Evolutionary conservation across 257 asterid species (phyloP), one percentile per base, ranked within the genome.

Genomic region (Capsicum rhomboideum): DNA sequence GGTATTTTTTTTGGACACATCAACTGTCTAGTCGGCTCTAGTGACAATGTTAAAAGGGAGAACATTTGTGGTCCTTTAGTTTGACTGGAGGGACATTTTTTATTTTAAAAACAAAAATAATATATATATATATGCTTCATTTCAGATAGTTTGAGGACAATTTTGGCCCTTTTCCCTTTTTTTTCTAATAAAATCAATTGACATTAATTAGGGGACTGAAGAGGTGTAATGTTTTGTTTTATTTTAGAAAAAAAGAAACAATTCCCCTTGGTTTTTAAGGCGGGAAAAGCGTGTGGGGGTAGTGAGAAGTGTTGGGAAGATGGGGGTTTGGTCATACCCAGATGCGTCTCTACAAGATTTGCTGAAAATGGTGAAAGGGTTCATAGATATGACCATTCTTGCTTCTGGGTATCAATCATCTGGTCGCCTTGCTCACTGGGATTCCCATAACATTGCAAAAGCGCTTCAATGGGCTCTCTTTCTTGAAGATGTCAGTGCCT

Each of bases 321-420:
- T 82, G 84, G 79, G 34, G 29, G 91, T 50, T 29, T 90, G 95
- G 93, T 88, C 92, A 4, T 84, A 91, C 66, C 88, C 94, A 21
- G 86, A 86, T 13, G 34, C 90, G 67, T 87, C 94, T 77, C 83
- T 88, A 13, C 89, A 88, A 71, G 97, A 95, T 85, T 80, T 95
- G 84, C 59, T 90, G 87, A 85, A 80, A 80, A 82, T 91, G 84
- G 85, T 92, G 8, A 88, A 89, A 80, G 92, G 87, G 68, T 95
- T 91, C 88, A 63, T 90, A 10, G 95, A 92, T 80, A 87, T 93
- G 91, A 21, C 89, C 87, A 84, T 93, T 90, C 87, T 95, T 56
- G 93, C 97, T 58, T 90, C 93, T 66, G 97, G 98, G 18, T 93
- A 90, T 84, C 98, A 95, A 82, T 92, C 96, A 21, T 89, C 95